A percentile compares a stretch with the other conserved stretches of the same genome.
Conservation (phyloP, 2,329 filamentous ascomycete genomes). For the Dothideomycetes sp. region DNA sequence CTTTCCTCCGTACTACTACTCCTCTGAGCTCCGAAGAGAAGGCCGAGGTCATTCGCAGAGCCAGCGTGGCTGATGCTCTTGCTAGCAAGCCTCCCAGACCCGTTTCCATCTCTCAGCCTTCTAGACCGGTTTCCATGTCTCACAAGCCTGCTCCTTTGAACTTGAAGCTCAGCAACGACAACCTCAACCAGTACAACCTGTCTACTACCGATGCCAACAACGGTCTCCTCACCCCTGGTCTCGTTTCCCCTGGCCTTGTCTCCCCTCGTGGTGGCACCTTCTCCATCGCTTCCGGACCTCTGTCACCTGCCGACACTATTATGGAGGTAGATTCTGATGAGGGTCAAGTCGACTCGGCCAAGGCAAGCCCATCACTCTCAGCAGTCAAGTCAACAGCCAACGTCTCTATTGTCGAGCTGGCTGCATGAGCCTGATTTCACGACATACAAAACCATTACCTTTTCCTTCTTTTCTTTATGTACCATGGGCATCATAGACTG, state of each 20-base stretch:
- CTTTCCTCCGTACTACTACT: constrained; percentile 13
- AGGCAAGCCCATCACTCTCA: constrained; percentile 6
- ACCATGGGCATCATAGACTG: too few species aligned
- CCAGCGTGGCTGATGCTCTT: constrained; percentile 1
- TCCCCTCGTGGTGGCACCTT: constrained; percentile 6
- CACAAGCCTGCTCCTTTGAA: constrained; percentile 10
- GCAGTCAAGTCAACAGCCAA: neutral
- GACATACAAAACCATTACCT: too few species aligned
- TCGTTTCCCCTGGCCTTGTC: neutral
- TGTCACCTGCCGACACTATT: constrained; percentile 7
- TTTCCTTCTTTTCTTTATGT: too few species aligned
- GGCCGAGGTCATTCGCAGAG: constrained; percentile 7
- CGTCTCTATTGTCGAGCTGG: neutral
- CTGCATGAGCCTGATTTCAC: neutral
- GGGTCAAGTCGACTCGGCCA: constrained; percentile 6
- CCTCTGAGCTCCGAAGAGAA: constrained; percentile 9
- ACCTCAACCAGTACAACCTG: too few species aligned
- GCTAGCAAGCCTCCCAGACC: too few species aligned
- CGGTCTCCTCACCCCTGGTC: constrained; percentile 8
- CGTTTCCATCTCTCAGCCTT: neutral
- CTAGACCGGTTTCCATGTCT: neutral
- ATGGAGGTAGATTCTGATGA: constrained; percentile 1
- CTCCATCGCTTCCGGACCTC: neutral
- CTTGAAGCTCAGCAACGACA: too few species aligned
- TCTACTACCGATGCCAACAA: neutral